A percentile compares a stretch with the other conserved stretches of the same genome.
Evolutionary conservation across 192 early-diverging fungal genomes (phyloP).

Genomic region (Piromyces sp.): DNA sequence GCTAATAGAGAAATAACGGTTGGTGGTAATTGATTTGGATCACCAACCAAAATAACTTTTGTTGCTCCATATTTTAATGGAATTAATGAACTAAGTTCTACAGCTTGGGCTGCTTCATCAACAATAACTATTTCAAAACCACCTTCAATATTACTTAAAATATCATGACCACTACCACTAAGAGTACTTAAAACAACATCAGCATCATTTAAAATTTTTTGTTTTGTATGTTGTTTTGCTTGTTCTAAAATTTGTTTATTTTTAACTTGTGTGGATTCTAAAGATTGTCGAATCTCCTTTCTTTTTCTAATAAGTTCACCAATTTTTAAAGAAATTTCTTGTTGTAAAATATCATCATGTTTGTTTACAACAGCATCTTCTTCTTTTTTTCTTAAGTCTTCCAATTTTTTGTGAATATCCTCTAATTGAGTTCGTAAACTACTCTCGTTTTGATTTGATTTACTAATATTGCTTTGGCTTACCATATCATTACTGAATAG

Average conservation of each 20-base stretch:
- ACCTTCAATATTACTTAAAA: constrained; percentile 40
- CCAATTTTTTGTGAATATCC: constrained; percentile 11
- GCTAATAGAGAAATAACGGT: constrained; percentile 66
- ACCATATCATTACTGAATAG: constrained; percentile 9
- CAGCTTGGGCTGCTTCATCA: constrained; percentile 88
- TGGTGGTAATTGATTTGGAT: constrained; percentile 85
- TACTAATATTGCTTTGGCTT: constrained; percentile 1
- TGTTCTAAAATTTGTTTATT: constrained; percentile 17
- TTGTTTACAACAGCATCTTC: background rate
- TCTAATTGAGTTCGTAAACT: constrained; percentile 6
- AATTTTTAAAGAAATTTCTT: constrained; percentile 4
- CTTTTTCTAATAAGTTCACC: constrained; percentile 13
- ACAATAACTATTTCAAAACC: constrained; percentile 67
- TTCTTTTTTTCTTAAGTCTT: constrained; percentile 8
- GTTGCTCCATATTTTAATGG: constrained; percentile 67
- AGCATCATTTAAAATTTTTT: constrained; percentile 51
- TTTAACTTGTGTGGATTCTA: background rate
- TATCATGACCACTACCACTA: constrained; percentile 70
- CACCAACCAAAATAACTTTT: constrained; percentile 77
- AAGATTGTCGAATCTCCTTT: constrained; percentile 6
- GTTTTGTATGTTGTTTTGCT: constrained; percentile 28
- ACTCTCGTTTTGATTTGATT: constrained; percentile 3
- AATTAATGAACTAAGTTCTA: constrained; percentile 74
- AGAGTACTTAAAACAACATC: constrained; percentile 73
- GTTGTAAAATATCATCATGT: background rate